Evolutionary conservation across 768 basidiomycete species (phyloP), one percentile per base, ranked within the genome.

Genomic region (Coprinopsis cinerea): DNA sequence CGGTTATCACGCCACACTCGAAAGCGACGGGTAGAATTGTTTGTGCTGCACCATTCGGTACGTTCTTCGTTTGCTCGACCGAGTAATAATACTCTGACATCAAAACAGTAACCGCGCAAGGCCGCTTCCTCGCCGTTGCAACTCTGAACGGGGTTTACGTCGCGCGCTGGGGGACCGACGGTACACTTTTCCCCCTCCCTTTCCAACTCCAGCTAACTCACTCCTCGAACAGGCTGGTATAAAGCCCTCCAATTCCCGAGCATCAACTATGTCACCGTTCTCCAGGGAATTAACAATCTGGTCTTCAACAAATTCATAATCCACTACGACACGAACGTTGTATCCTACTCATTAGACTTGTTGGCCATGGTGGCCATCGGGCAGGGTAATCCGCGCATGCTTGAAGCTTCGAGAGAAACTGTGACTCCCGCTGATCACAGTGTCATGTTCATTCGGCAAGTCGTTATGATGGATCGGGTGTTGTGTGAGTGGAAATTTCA

Each of bases 91-190:
- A 49, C 34, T 40, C 40, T 28, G 23, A 23, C 53, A 26, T 30
- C 32, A 35, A 0, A 74, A 73, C 6, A 77, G 74, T 55, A 73
- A 68, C 51, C 7, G 3, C 7, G 6, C 30, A 22, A 17, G 51
- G 45, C 2, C 30, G 51, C 44, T 85, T 79, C 48, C 61, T 92
- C 52, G 85, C 76, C 10, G 77, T 85, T 1, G 82, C 79, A 11
- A 85, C 83, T 53, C 66, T 75, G 10, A 66, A 74, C n/a, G 90
- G 90, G 2, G 71, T 92, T n/a, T 89, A 80, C 58, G 75, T 81
- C 28, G 79, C 80, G 2, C 67, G 67, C 14, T 73, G 72, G 35
- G 78, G 79, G 20, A 70, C 76, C 48, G 71, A 74, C 60, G 73
- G 86, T 87, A 6, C 15, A 27, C 10, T 53, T 26, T 48, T 18